These are phyloP conservation scores for Silene conica DNA, from an alignment of 148 eudicot species.

Conservation along the genomic window DNA sequence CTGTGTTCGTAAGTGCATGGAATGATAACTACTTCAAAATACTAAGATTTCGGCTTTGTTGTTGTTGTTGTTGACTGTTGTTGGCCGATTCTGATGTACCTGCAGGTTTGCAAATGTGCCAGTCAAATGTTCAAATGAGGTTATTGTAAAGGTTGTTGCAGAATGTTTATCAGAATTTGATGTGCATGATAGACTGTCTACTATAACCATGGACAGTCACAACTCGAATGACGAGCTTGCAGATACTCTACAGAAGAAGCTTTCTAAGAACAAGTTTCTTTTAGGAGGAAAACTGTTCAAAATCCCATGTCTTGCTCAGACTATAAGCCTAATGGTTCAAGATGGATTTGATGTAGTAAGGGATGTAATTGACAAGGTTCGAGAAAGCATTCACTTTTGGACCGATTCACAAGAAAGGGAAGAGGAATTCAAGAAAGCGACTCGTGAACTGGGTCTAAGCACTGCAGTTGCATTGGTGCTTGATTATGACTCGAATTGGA, in stretches of 20 bases:
- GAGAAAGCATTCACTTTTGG: slow-evolving; percentile 28
- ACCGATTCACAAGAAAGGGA: slow-evolving; percentile 18
- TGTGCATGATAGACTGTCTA: slow-evolving; percentile 4
- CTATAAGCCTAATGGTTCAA: slow-evolving; percentile 26
- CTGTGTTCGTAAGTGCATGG: no score
- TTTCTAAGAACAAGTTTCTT: neutral
- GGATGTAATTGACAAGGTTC: slow-evolving; percentile 21
- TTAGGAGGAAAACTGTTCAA: slow-evolving; percentile 11
- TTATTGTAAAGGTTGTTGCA: slow-evolving; percentile 1
- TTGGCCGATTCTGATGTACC: neutral
- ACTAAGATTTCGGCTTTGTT: neutral
- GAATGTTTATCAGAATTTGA: slow-evolving; percentile 16
- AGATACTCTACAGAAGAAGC: slow-evolving; percentile 3
- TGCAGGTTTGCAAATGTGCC: slow-evolving; percentile 20
- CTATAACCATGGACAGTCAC: slow-evolving; percentile 3
- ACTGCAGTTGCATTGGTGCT: slow-evolving; percentile 6
- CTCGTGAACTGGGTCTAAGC: neutral
- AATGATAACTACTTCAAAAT: no score
- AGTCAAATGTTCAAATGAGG: neutral
- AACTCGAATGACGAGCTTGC: slow-evolving; percentile 5
- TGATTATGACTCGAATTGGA: slow-evolving; percentile 24
- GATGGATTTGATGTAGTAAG: slow-evolving; percentile 27
- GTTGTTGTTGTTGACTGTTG: no score
- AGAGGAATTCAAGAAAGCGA: slow-evolving; percentile 22
- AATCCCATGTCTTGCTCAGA: slow-evolving; percentile 25